Evolutionary conservation across 768 basidiomycete genomes (phyloP).

Genomic region (Naematelia encephala): DNA sequence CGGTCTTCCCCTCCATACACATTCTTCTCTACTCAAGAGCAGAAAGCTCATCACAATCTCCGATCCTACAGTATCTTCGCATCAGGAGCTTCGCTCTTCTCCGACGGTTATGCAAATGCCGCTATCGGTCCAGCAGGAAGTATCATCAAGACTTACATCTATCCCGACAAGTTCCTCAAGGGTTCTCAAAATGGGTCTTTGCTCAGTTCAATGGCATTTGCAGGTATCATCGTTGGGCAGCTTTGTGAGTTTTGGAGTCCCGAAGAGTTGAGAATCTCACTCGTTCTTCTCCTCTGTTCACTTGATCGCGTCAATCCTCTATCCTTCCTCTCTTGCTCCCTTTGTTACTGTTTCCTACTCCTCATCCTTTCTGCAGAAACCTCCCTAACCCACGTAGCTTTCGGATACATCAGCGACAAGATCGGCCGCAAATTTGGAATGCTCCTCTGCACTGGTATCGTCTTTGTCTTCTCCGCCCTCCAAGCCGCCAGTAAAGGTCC

Average conservation of each 20-base stretch:
- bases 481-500: conserved; percentile 81
- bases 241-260: conserved; percentile 61
- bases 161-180: conserved; percentile 56
- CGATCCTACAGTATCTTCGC: neutral
- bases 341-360: no score
- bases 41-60: no score
- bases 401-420: conserved; percentile 75
- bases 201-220: conserved; percentile 71
- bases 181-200: conserved; percentile 62
- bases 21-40: no score
- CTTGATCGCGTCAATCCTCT: neutral
- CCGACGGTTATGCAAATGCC: conserved; percentile 32
- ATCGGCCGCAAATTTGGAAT: conserved; percentile 63
- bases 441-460: conserved; percentile 80
- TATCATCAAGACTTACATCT: conserved; percentile 63
- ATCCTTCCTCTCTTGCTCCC: neutral
- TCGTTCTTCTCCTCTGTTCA: no score
- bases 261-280: no score
- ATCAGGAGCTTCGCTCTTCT: neutral
- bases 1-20: neutral
- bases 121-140: conserved; percentile 31
- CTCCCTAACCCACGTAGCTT: conserved; percentile 13
- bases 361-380: no score
- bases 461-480: conserved; percentile 75
- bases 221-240: conserved; percentile 84